phyloP scores from a whole-genome alignment of 2,329 filamentous ascomycete genomes.

The Lecanoromycetidae sp. region DNA sequence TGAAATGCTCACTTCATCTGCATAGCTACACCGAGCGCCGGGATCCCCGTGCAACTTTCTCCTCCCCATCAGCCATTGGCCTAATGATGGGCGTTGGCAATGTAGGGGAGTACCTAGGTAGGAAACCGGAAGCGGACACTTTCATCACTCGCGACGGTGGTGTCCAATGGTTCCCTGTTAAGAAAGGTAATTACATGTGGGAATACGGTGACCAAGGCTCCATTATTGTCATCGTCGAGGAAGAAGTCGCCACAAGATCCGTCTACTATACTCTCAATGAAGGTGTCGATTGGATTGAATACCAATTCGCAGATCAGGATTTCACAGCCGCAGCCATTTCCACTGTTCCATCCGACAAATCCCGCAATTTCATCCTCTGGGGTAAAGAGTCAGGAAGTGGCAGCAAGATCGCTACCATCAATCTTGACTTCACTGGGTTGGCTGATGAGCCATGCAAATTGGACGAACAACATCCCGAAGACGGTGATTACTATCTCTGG shows the following conservation, averaged over 20 bases:
- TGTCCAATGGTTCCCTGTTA: slow-evolving; percentile 71
- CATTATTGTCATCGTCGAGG: slow-evolving; percentile 74
- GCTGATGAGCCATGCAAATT: slow-evolving; percentile 58
- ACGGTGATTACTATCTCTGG: slow-evolving; percentile 75
- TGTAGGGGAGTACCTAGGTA: slow-evolving; percentile 60
- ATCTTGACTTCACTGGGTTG: slow-evolving; percentile 78
- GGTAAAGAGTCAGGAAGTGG: slow-evolving; percentile 41
- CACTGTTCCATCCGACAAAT: slow-evolving; percentile 77
- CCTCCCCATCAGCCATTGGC: slow-evolving; percentile 75
- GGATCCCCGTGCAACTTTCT: slow-evolving; percentile 74
- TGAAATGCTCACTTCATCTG: slow-evolving; percentile 75
- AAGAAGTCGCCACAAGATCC: slow-evolving; percentile 53
- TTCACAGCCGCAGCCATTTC: slow-evolving; percentile 69
- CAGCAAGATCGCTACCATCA: slow-evolving; percentile 56
- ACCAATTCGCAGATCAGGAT: slow-evolving; percentile 59
- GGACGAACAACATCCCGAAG: slow-evolving; percentile 47
- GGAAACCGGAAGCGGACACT: slow-evolving; percentile 61
- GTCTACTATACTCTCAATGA: slow-evolving; percentile 71
- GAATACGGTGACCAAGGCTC: slow-evolving; percentile 93
- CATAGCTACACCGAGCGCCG: slow-evolving; percentile 88
- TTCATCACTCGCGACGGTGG: slow-evolving; percentile 91
- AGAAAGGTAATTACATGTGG: slow-evolving; percentile 83
- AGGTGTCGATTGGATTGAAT: slow-evolving; percentile 61
- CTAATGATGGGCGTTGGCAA: slow-evolving; percentile 88
- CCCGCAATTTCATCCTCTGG: slow-evolving; percentile 88